Evolutionary conservation across 2,329 filamentous ascomycete species (phyloP), one percentile per base, ranked within the genome.

Genomic region (Sclerotinia nivalis): DNA sequence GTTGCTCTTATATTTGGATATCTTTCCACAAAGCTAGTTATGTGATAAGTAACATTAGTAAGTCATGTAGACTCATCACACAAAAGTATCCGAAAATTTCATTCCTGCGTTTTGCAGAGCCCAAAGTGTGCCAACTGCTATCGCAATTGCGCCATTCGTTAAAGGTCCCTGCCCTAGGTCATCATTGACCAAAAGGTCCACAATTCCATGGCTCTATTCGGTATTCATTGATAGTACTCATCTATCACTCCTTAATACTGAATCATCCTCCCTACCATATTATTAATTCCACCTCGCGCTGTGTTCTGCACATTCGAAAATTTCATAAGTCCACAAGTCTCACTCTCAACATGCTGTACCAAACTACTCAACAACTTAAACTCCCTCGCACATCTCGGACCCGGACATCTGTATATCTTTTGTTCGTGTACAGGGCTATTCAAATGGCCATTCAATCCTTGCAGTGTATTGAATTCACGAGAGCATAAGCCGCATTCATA

Each of bases 401-500:
- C 71, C 1, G 73, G 75, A 43, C 75, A 77, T 2, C 58, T 69
- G 43, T 75, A 76, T 0, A 83, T 74, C 43, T 80, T 80, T 71
- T 82, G 81, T 79, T 82, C 80, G 80, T 88, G 87, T 0, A 74
- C 77, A 0, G 84, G 80, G 0, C 87, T 89, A 52, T 81, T 82
- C 1, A 90, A 76, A 73, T 91, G 87, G 67, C 82, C 79, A 61
- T 85, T 84, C 3, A 90, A 80, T 0, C 74, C 73, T 0, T 55
- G 18, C 0, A 80, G 67, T 0, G 62, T 69, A 0, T 37, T 66
- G 71, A 87, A 90, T 0, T 74, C 40, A 13, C 78, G 77, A 31
- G 83, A 77, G 74, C 88, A 90, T 5, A 89, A 71, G 70, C 85
- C 85, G 78, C 87, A 89, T 73, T 85, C 81, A 76, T 80, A 88